Evolutionary conservation across 768 basidiomycete genomes (phyloP).

Genomic region (Podaxis rugospora): DNA sequence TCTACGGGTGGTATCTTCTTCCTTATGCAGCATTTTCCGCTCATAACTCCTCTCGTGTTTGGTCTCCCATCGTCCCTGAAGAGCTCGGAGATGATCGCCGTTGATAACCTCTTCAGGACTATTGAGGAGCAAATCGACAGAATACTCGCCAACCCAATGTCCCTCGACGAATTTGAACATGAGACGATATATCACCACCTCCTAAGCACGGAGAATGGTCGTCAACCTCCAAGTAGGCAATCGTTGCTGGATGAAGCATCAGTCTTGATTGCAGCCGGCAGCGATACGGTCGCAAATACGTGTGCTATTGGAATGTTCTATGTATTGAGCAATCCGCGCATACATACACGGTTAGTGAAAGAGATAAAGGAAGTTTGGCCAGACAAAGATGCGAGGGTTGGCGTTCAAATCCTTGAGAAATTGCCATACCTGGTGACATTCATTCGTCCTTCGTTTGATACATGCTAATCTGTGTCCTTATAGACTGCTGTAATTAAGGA

Average conservation of each 20-base stretch:
- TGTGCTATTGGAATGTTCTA: conserved; percentile 32
- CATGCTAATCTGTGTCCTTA: neutral
- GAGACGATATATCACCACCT: conserved; percentile 33
- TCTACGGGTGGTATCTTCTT: conserved; percentile 9
- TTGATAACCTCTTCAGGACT: conserved; percentile 12
- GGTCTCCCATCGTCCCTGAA: conserved; percentile 17
- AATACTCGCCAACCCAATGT: conserved; percentile 21
- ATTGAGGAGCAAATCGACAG: conserved; percentile 21
- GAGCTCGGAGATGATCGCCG: conserved; percentile 15
- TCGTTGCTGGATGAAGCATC: neutral
- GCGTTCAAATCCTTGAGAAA: conserved; percentile 35
- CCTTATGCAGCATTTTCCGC: conserved; percentile 20
- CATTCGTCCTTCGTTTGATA: neutral
- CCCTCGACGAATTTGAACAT: conserved; percentile 24
- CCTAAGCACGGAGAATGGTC: conserved; percentile 1
- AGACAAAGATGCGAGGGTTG: conserved; percentile 17
- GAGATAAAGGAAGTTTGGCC: conserved; percentile 25
- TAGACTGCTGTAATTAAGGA: conserved; percentile 47
- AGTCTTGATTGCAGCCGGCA: conserved; percentile 27
- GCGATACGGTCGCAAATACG: conserved; percentile 39
- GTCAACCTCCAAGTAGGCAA: neutral
- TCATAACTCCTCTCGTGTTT: conserved; percentile 15
- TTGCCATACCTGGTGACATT: conserved; percentile 41
- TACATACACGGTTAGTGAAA: conserved; percentile 23
- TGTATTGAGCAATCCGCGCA: conserved; percentile 25